Base-by-base conservation (phyloP, 2,329 filamentous ascomycete genomes). In the Penicillium sp. region DNA sequence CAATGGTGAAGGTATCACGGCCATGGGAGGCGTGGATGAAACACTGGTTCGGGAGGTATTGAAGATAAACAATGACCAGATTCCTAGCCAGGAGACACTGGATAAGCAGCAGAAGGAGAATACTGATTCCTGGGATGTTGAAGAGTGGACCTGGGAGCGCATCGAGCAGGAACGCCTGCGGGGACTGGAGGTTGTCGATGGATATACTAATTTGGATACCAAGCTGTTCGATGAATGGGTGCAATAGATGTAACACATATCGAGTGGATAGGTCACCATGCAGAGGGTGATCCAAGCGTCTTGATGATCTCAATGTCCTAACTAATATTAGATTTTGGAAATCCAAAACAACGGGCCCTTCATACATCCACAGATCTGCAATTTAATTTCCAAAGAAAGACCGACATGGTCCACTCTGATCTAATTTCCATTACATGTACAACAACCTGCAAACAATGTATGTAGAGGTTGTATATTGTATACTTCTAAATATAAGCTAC, bases 81-180 rank as follows among this genome's bases (percentile, higher is more conserved):
- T 64, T 9, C 58, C 65, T 3, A 53, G 57, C 12, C 55, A 55
- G 19, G 61, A 60, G 19, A 55, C 54, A 21, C 52, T 70, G 32
- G 63, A 66, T 34, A 57, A 62, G 38, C 60, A 68, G 49, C 61
- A 61, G 55, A 60, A 60, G 45, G 58, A 55, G 4, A 67, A 70
- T 41, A 53, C 57, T 0, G 66, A 54, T 10, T 64, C 61, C 24
- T 70, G 63, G 55, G 60, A 62, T 21, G 57, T 58, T 6, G 69
- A 71, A 3, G 71, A 74, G 28, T 83, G 80, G 80, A 75, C 74
- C 3, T 84, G 80, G 80, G 75, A 81, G 48, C 69, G 72, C 19
- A 78, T 84, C 52, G 80, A 84, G 57, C 67, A 72, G 51, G 78
- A 83, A 64, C 70, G 81, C 31, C 51, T 74, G 43, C 69, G 77